Conservation (phyloP, 257 asterid species). For the Penstemon eatonii region DNA sequence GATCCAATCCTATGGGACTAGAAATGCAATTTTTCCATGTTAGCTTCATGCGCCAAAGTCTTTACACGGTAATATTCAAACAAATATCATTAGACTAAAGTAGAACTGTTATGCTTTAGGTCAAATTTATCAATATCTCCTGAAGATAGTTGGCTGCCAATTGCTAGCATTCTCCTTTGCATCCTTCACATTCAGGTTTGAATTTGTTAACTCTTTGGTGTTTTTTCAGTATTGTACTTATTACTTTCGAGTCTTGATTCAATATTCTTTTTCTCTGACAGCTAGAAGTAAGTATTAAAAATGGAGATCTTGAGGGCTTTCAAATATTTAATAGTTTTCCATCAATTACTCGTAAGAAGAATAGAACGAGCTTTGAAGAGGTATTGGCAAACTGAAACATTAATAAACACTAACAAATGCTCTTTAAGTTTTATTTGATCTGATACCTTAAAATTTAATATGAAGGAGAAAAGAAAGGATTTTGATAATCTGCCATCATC, state of each 20-base stretch:
- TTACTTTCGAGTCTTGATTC: constrained; percentile 29
- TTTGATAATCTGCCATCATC: constrained; percentile 39
- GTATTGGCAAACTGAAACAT: constrained; percentile 35
- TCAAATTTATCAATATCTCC: constrained; percentile 83
- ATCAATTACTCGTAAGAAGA: constrained; percentile 35
- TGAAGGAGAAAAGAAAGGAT: constrained; percentile 36
- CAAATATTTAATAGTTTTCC: constrained; percentile 49
- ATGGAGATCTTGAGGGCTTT: constrained; percentile 74
- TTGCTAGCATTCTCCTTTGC: constrained; percentile 89
- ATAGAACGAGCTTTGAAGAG: constrained; percentile 38
- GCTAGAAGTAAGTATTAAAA: constrained; percentile 73
- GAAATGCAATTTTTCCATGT: background rate
- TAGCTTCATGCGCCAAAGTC: background rate
- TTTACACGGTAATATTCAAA: constrained; percentile 5
- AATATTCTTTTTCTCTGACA: constrained; percentile 38
- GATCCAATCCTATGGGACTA: too few species aligned
- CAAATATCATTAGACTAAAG: background rate
- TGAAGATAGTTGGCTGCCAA: constrained; percentile 96
- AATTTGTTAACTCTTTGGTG: constrained; percentile 10
- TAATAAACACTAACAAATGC: background rate
- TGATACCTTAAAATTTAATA: constrained; percentile 25
- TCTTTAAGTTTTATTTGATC: constrained; percentile 20
- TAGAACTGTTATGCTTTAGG: constrained; percentile 39
- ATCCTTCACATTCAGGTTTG: constrained; percentile 82
- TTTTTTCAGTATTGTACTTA: background rate